Evolutionary conservation across 768 basidiomycete genomes (phyloP), one percentile per base, ranked within the genome.

Genomic region (Russula ochroleuca): DNA sequence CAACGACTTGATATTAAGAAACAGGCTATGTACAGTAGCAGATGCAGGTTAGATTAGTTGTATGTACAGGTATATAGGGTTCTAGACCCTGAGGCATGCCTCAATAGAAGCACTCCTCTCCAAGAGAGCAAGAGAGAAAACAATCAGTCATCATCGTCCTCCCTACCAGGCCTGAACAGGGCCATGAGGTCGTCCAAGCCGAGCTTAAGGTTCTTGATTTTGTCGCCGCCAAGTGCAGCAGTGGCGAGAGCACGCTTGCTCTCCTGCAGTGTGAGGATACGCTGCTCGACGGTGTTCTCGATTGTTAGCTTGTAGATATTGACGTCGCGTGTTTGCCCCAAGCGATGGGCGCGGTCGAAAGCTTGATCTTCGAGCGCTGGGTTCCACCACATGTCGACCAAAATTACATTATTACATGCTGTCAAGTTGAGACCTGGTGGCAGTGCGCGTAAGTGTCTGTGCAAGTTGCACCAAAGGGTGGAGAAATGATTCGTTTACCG

Each of bases 371-470:
- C 90, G 5, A 92, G 79, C 0, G 90, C 92, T 11, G 92, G 91
- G 73, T 93, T 90, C 93, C 95, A 98, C 94, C 95, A 98, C 64
- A 94, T 76, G 72, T 97, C 96, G 61, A 93, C 83, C 3, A 98
- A 81, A 68, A 98, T 89, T 43, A 98, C 94, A 67, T 96, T 92
- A 73, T 94, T 96, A 75, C 95, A 98, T 41, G 86, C 87, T 0
- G 93, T 94, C 70, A 98, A 72, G 72, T 98, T 97, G 50, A 98
- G 82, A 50, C 94, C 93, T 85, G 67, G 23, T 62, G 47, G 69
- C 52, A 40, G 28, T 11, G 21, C 35, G n/a, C 15, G 14, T 54
- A 17, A 54, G n/a, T 23, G 10, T 37, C 19, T 31, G 28, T 19
- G 28, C n/a, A 15, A 21, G n/a, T 19, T 59, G 48, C 6, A 8